Base-by-base conservation (phyloP, 2,329 filamentous ascomycete species). In the Cytospora mali region DNA sequence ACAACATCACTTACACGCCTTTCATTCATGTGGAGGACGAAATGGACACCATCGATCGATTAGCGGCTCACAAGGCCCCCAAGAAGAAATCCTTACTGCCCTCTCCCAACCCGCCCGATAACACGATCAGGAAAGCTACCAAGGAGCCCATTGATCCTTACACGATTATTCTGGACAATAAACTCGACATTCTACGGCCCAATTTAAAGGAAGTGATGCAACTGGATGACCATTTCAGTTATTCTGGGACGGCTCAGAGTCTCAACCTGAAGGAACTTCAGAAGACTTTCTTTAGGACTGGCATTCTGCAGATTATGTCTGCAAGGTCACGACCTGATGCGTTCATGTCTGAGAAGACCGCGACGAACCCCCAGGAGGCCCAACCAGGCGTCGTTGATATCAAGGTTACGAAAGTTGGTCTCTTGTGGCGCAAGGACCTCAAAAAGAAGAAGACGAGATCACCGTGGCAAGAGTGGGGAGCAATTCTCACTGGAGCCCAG, bases 381-480 rank as follows among this genome's bases (percentile, higher is more conserved):
- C 91, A 95, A 67, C 92, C 93, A 3, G 95, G 95, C 14, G 90
- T 99, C 63, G 94, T 99, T 13, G 94, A 98, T 75, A 96, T 99
- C 72, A 97, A 97, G 69, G 90, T 98, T 52, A 97, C 94, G 51
- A 99, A 98, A 75, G 93, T 99, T 55, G 95, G 95, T 4, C 79
- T 97, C 1, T 75, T 99, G 33, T 99, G 95, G 95, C 88, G 95
- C 51, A 99, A 99, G 73, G 93, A 97, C 67, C 79, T 84, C 1
- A 97, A 96, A 78, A 97, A 94, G 77, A 94, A 95, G 77, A 96
- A 96, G 75, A 90, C 93, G 0, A 86, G 94, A 50, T 97, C 94
- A 13, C 94, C 95, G 1, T 99, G 95, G 95, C 94, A 97, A 73
- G 95, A 99, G 81, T 99, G 95, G 95, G 95, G 95, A 58, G 95